Evolutionary conservation across 495 filamentous ascomycete species (phyloP).

Genomic region (Penicillium riverlandense): DNA sequence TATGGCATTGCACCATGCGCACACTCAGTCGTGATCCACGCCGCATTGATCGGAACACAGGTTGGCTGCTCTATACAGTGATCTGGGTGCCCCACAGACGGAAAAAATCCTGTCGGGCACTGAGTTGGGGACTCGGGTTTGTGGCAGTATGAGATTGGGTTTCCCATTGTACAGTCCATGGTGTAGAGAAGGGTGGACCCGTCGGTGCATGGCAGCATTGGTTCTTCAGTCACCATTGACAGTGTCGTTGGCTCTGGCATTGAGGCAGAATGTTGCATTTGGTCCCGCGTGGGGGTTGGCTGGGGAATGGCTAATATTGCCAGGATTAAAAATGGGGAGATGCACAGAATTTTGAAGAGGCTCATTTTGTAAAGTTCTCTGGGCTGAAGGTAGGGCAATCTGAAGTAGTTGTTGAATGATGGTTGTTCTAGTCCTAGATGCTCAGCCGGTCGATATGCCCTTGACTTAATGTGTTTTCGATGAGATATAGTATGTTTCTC

Average conservation of each 20-base stretch:
- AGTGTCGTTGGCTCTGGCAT: slow-evolving; percentile 2
- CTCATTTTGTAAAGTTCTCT: no score
- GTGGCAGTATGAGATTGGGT: slow-evolving; percentile 14
- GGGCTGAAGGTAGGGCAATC: no score
- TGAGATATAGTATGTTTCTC: no score
- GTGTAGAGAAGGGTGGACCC: slow-evolving; percentile 20
- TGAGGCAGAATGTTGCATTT: neutral
- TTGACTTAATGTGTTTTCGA: no score
- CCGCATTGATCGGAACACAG: slow-evolving; percentile 16
- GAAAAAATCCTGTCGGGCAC: slow-evolving; percentile 16
- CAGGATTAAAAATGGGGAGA: no score
- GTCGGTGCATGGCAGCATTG: slow-evolving; percentile 10
- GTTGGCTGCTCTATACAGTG: slow-evolving; percentile 19
- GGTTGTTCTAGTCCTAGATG: no score
- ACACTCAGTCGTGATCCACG: slow-evolving; percentile 22
- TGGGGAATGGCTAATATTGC: no score
- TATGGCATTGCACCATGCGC: slow-evolving; percentile 16
- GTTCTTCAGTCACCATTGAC: slow-evolving; percentile 7
- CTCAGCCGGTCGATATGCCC: no score
- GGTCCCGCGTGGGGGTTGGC: no score
- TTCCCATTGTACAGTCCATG: slow-evolving; percentile 22
- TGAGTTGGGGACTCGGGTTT: slow-evolving; percentile 8
- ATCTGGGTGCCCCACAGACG: slow-evolving; percentile 22
- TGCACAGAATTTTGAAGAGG: no score
- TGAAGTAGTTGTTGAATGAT: no score